Evolutionary conservation across 805 yeast genomes (phyloP), one percentile per base, ranked within the genome.

Genomic region (Ogataea trehaloabstinens): DNA sequence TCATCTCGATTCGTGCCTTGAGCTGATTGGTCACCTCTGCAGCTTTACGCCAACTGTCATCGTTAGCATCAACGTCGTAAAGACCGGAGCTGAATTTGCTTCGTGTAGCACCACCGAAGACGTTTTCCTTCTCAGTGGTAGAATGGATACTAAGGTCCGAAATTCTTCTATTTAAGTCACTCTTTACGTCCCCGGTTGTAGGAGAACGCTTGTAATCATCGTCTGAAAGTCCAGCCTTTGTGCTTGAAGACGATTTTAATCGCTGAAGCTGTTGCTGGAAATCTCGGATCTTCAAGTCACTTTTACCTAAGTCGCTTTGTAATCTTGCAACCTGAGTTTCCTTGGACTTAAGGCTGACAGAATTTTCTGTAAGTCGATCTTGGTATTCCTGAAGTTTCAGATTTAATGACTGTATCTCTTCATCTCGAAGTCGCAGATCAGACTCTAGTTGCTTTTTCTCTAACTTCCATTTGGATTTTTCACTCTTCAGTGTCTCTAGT

Each of bases 21-120:
- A 89, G 73, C 59, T 85, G 91, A 3, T 80, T 76, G 0, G 96
- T 89, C 10, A 88, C 95, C 51, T 85, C 95, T 0, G 93, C 90
- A 0, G 96, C 96, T 34, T 91, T 75, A 49, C 74, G 78, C 96
- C 96, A 89, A 49, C 85, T 80, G 42, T 82, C 89, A 42, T 76
- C 85, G 32, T 71, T 70, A 29, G 64, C 61, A 41, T 69, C 76
- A 22, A 63, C 50, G 31, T 63, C 72, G 34, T 56, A 56, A 4
- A 60, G 36, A 2, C 55, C 56, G 2, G 55, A 44, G 13, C 51
- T 42, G 46, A 44, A 45, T 31, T 41, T 45, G 40, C 44, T 42
- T 6, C 37, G 35, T 30, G 45, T 55, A 25, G 43, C 36, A 13
- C 52, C 45, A 33, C 48, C 56, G 40, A 34, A 41, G 10, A 39